Percentiles rank a stretch among this genome's conserved stretches.
Conservation (phyloP, 805 yeast genomes). For the Kazachstania taianensis region DNA sequence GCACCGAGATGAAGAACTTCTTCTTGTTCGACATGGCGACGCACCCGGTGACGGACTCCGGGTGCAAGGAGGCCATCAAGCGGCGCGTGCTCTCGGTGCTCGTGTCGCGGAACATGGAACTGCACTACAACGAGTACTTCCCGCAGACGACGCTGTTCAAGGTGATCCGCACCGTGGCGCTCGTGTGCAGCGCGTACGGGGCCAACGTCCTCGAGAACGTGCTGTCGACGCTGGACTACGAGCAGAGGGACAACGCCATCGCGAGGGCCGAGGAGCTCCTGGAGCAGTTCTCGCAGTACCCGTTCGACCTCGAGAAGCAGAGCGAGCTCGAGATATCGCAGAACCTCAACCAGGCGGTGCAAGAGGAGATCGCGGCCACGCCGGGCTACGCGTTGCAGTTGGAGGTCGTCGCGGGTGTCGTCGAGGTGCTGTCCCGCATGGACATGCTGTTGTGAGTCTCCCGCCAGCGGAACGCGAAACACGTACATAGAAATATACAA, state of each 20-base stretch:
- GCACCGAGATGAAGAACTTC: slow-evolving; percentile 93
- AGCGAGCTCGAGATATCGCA: slow-evolving; percentile 62
- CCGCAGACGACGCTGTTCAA: slow-evolving; percentile 59
- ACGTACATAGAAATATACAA: too few species aligned
- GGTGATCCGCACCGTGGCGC: slow-evolving; percentile 65
- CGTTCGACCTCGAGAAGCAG: slow-evolving; percentile 49
- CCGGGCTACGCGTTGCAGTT: slow-evolving; percentile 49
- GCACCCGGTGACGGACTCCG: slow-evolving; percentile 84
- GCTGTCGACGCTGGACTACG: slow-evolving; percentile 63
- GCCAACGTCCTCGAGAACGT: slow-evolving; percentile 95
- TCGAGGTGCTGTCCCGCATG: slow-evolving; percentile 83
- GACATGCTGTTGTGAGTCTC: slow-evolving; percentile 77
- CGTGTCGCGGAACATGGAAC: slow-evolving; percentile 57
- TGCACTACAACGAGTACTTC: slow-evolving; percentile 52
- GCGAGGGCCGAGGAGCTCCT: slow-evolving; percentile 89
- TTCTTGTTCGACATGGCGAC: slow-evolving; percentile 97
- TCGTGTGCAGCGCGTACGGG: slow-evolving; percentile 85
- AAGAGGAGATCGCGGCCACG: slow-evolving; percentile 35
- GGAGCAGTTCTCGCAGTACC: slow-evolving; percentile 73
- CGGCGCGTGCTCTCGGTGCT: slow-evolving; percentile 61
- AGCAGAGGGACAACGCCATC: slow-evolving; percentile 84
- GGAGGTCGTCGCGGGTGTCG: slow-evolving; percentile 88
- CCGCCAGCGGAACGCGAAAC: too few species aligned
- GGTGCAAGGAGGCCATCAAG: slow-evolving; percentile 72
- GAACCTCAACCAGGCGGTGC: slow-evolving; percentile 43